Base-by-base conservation (phyloP, 2,329 filamentous ascomycete genomes). In the Biscogniauxia marginata region DNA sequence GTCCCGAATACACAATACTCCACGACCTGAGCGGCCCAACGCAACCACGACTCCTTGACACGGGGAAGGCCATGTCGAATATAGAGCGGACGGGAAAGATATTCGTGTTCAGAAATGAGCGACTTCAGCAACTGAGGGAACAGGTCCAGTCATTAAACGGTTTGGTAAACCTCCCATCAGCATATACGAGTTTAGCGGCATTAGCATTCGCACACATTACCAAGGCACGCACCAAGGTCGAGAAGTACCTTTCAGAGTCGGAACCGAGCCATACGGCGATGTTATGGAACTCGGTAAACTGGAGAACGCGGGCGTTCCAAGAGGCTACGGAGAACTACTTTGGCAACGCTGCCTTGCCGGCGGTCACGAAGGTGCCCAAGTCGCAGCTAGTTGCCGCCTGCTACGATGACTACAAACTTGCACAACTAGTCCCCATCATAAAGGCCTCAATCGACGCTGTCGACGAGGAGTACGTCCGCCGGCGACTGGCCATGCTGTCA, bases 201-300 rank as follows among this genome's bases (percentile, higher is more conserved):
- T 65, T 77, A 9, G 69, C 73, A 0, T 78, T 77, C 71, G 70
- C 72, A 3, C 74, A 76, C 59, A 67, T 75, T 46, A 70, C 72
- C 13, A 67, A 63, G n/a, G 67, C 72, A 2, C 72, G 75, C 11
- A 60, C 68, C 20, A 44, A 55, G 4, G 57, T 60, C 3, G 69
- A 71, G 30, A 62, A 56, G 11, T 61, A 61, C 51, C 49, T 69
- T 18, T 61, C 62, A 2, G 60, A 61, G 19, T 58, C 61, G 22
- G 54, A 62, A n/a, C 55, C 61, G 11, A 56, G 57, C 25, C 57
- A 56, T 45, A 54, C 48, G 1, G 65, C 71, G 3, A 65, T 65
- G 49, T 57, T 77, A 46, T 71, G 74, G 63, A 75, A 75, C 44
- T 75, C 75, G 51, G 75, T 75, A 4, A 76, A 76, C 59, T 78